phyloP scores from a whole-genome alignment of 805 yeast species.

The Candida tibetensis region DNA sequence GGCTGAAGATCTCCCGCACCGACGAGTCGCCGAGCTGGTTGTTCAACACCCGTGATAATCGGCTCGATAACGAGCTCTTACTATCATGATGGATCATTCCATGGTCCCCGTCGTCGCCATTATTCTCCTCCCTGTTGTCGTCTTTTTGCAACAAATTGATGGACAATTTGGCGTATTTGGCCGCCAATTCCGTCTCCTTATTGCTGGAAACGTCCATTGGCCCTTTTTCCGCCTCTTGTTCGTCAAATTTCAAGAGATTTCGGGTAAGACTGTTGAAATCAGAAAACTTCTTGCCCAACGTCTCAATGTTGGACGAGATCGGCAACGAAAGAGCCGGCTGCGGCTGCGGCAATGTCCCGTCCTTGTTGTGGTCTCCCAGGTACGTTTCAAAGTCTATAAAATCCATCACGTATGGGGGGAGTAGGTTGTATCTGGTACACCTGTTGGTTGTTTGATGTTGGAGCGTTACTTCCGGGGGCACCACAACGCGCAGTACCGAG shows the following conservation, averaged over 20 bases:
- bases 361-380: conserved; percentile 18
- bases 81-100: not conserved
- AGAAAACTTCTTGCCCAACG: conserved; percentile 31
- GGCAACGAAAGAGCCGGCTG: conserved; percentile 45
- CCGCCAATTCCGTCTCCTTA: conserved; percentile 26
- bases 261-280: conserved; percentile 31
- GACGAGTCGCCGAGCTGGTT: conserved; percentile 35
- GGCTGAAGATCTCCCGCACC: conserved; percentile 31
- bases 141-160: conserved; percentile 33
- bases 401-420: conserved; percentile 28
- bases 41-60: conserved; percentile 51
- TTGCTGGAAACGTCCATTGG: conserved; percentile 5
- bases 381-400: conserved; percentile 40
- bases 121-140: not conserved
- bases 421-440: not conserved
- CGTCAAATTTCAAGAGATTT: conserved; percentile 26
- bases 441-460: not conserved
- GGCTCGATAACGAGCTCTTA: conserved; percentile 29
- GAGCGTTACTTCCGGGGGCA: too few relatives aligned
- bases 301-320: conserved; percentile 35
- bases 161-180: conserved; percentile 49
- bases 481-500: too few relatives aligned
- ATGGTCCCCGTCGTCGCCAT: not conserved
- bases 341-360: conserved; percentile 31
- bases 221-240: conserved; percentile 6